Evolutionary conservation across 2,329 filamentous ascomycete genomes (phyloP), one percentile per base, ranked within the genome.

Genomic region (Ascosphaera acerosa): DNA sequence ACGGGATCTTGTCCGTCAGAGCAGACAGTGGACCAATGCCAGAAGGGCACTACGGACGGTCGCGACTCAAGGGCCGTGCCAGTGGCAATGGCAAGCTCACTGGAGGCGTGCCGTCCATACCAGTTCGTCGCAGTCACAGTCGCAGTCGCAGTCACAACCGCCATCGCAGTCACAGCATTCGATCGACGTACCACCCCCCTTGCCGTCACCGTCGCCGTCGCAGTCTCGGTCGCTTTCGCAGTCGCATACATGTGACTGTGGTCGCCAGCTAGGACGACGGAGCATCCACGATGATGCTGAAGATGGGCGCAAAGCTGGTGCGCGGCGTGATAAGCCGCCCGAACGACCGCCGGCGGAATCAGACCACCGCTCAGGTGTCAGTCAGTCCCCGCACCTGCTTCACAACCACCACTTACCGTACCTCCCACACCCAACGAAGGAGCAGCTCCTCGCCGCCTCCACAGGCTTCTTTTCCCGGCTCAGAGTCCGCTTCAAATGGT

Each of bases 401-500:
- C 12, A 7, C 20, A 6, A 30, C n/a, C 29, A 30, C 41, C 62
- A 64, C 37, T 51, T 74, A 34, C 66, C 74, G n/a, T 80, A 70
- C 37, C 49, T 71, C 22, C 65, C 92, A 55, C 65, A 82, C 14
- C 84, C 87, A 4, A 84, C 74, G 5, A 92, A 90, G 47, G 82
- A 92, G 48, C 87, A 97, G 50, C 62, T 97, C 17, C 60, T 97
- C 20, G 75, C 77, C 14, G 84, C 87, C 3, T 81, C 87, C 20
- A 92, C 71, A 15, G 82, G 82, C 1, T 92, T 94, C 49, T 87
- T 80, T 71, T 74, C 89, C 38, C 68, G 87, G 30, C 53, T 92
- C 28, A 80, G 75, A 45, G 76, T 94, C 15, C 74, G 81, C 25
- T 89, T 94, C 57, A 97, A 97, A 53, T 97, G 87, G 87, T 73